phyloP scores from a whole-genome alignment of 371 early-diverging fungal species.

The Rhizopus delemar region DNA sequence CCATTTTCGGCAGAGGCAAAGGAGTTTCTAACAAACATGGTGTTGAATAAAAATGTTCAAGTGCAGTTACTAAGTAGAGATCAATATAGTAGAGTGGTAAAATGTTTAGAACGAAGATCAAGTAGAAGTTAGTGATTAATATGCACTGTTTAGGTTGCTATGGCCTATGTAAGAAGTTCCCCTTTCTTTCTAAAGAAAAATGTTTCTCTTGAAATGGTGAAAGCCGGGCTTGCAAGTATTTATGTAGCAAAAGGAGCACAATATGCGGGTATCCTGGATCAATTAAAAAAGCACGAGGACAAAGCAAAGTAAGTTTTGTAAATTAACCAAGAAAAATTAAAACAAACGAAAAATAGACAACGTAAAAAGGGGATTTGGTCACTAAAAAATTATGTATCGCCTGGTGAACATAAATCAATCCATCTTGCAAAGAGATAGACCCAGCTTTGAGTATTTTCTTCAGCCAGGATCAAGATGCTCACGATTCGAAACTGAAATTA shows the following conservation, averaged over 20 bases:
- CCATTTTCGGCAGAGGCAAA: slow-evolving; percentile 66
- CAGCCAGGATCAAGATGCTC: not conserved
- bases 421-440: slow-evolving; percentile 19
- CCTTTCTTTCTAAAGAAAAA: slow-evolving; percentile 56
- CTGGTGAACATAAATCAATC: slow-evolving; percentile 46
- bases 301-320: slow-evolving; percentile 59
- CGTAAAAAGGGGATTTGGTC: slow-evolving; percentile 44
- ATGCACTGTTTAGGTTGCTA: slow-evolving; percentile 47
- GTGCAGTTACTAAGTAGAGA: slow-evolving; percentile 62
- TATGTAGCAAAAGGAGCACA: slow-evolving; percentile 71
- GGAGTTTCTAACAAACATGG: slow-evolving; percentile 50
- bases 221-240: slow-evolving; percentile 67
- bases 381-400: slow-evolving; percentile 38
- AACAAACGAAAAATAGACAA: slow-evolving; percentile 15
- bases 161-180: slow-evolving; percentile 58
- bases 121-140: not conserved
- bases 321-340: not conserved
- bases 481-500: no score
- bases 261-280: slow-evolving; percentile 57
- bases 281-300: slow-evolving; percentile 52
- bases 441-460: no score
- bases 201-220: slow-evolving; percentile 70
- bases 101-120: not conserved
- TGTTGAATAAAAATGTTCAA: slow-evolving; percentile 51
- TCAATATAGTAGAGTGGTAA: slow-evolving; percentile 71